Conservation (phyloP, 2,329 filamentous ascomycete species). For the Aspergillus proliferans region DNA sequence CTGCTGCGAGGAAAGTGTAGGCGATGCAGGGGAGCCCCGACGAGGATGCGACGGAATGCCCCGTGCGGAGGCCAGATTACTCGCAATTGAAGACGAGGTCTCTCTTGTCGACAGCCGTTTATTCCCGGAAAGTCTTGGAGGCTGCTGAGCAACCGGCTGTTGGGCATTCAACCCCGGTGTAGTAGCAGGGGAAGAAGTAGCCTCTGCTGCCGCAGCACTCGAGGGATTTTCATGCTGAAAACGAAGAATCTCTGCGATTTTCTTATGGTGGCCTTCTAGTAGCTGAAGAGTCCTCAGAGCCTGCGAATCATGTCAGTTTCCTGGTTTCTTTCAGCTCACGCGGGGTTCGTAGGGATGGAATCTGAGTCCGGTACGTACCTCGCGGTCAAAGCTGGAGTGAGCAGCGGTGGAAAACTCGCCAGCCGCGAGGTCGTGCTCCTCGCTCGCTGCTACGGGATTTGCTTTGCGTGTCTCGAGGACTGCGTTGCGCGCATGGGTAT, state of each 20-base stretch:
- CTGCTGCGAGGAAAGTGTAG: constrained; percentile 68
- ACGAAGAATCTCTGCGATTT: constrained; percentile 74
- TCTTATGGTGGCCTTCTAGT: constrained; percentile 80
- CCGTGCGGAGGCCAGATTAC: constrained; percentile 76
- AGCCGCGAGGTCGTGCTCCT: constrained; percentile 81
- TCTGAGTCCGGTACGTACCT: constrained; percentile 37
- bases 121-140: constrained; percentile 32
- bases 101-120: constrained; percentile 56
- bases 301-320: constrained; percentile 44
- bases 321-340: neutral
- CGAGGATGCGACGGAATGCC: constrained; percentile 58
- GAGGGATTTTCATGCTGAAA: constrained; percentile 54
- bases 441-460: constrained; percentile 73
- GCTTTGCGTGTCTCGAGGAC: constrained; percentile 62
- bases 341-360: constrained; percentile 1
- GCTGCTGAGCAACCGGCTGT: constrained; percentile 18
- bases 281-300: constrained; percentile 77
- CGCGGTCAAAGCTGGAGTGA: constrained; percentile 58
- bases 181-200: constrained; percentile 2
- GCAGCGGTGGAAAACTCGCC: constrained; percentile 81
- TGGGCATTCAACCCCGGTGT: constrained; percentile 12
- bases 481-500: constrained; percentile 82
- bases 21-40: constrained; percentile 61
- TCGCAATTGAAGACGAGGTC: constrained; percentile 72
- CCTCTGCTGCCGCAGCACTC: constrained; percentile 11